A percentile compares a stretch with the other conserved stretches of the same genome.
phyloP scores from a whole-genome alignment of 1,284 basidiomycete genomes.

The Ustilago cynodontis region DNA sequence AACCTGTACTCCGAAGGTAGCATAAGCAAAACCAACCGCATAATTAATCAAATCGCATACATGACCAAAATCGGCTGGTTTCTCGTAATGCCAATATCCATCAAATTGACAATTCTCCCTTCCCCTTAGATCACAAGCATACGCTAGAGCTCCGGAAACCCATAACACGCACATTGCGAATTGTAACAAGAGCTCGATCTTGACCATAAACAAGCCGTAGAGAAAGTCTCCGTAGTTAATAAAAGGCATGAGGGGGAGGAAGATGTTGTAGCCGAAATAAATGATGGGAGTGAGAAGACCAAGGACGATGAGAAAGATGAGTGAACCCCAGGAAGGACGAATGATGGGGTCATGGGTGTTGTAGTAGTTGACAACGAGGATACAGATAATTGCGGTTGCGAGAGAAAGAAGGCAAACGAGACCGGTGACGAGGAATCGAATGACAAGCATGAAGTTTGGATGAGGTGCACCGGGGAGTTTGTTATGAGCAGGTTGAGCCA shows the following conservation, averaged over 20 bases:
- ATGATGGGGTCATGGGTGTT: conserved; percentile 69
- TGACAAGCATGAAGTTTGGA: conserved; percentile 62
- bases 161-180: conserved; percentile 69
- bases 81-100: conserved; percentile 70
- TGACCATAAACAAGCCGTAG: conserved; percentile 66
- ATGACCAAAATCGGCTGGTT: conserved; percentile 68
- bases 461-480: conserved; percentile 56
- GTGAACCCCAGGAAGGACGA: conserved; percentile 69
- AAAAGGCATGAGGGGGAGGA: conserved; percentile 67
- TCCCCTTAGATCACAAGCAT: conserved; percentile 69
- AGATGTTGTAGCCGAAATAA: conserved; percentile 70
- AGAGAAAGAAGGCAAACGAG: conserved; percentile 64
- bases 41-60: conserved; percentile 70
- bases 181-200: conserved; percentile 68
- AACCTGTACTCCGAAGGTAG: conserved; percentile 69
- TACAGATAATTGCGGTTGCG: conserved; percentile 63
- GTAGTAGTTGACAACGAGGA: conserved; percentile 69
- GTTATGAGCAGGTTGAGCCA: conserved; percentile 41
- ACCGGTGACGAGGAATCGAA: conserved; percentile 65
- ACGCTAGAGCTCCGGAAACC: conserved; percentile 70
- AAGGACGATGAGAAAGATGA: conserved; percentile 70
- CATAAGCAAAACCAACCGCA: conserved; percentile 68
- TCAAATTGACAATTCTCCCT: conserved; percentile 70
- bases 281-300: conserved; percentile 69
- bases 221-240: conserved; percentile 69